Evolutionary conservation across 1,284 basidiomycete genomes (phyloP).

Genomic region (Cryptococcus wingfieldii): DNA sequence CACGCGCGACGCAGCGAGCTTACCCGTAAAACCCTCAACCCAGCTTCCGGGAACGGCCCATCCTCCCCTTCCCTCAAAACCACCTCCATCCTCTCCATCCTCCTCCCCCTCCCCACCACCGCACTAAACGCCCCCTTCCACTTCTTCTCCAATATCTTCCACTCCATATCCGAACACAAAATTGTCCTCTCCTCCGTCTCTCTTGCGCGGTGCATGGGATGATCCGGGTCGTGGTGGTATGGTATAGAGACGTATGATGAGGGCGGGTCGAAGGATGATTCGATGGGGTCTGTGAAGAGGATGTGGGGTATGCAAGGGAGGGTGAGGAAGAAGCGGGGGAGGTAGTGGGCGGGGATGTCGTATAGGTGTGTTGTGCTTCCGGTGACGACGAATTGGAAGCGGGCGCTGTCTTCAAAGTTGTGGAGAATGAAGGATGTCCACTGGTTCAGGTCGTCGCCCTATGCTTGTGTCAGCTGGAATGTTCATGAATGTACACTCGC

Average conservation of each 20-base stretch:
- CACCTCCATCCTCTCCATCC: neutral
- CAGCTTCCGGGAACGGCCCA: slow-evolving; percentile 3
- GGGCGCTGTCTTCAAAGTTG: slow-evolving; percentile 8
- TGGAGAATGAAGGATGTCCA: slow-evolving; percentile 8
- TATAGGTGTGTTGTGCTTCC: neutral
- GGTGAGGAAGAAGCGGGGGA: slow-evolving; percentile 13
- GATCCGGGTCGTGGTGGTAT: too few relatives aligned
- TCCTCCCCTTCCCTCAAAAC: neutral
- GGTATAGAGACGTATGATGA: too few relatives aligned
- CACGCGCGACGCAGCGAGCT: neutral
- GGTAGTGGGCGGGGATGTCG: slow-evolving; percentile 7
- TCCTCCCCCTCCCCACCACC: neutral
- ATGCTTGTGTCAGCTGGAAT: neutral
- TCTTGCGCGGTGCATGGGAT: too few relatives aligned
- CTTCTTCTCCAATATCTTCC: neutral
- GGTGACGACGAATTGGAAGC: slow-evolving; percentile 9
- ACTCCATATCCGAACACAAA: neutral
- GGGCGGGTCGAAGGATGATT: neutral
- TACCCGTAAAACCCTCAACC: slow-evolving; percentile 4
- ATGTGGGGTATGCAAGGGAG: slow-evolving; percentile 1
- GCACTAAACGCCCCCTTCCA: slow-evolving; percentile 1
- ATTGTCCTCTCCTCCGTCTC: neutral
- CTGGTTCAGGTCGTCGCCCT: slow-evolving; percentile 11
- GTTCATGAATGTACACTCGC: too few relatives aligned
- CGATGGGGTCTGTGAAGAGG: slow-evolving; percentile 1